Percentiles rank a stretch among this genome's conserved stretches.
These are phyloP conservation scores for Beauveria medogensis DNA, from an alignment of 2,329 filamentous ascomycete genomes.

Conservation along the genomic window DNA sequence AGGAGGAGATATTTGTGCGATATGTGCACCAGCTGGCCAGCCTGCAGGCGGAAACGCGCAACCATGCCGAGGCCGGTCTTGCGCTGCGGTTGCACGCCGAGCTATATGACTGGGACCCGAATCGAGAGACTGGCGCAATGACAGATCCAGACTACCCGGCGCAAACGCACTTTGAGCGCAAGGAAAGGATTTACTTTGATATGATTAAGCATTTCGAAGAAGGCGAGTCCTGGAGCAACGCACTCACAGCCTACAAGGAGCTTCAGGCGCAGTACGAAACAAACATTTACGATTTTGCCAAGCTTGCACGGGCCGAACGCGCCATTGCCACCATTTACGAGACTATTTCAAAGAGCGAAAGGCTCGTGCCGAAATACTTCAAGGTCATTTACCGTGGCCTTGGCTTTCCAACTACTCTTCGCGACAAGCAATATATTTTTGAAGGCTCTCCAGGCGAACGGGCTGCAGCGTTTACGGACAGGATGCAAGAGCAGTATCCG, in stretches of 20 bases:
- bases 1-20: conserved; percentile 91
- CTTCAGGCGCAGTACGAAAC: conserved; percentile 85
- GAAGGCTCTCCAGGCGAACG: conserved; percentile 73
- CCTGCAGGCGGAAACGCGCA: conserved; percentile 66
- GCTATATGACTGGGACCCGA: conserved; percentile 83
- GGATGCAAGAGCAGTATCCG: conserved; percentile 86
- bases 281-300: conserved; percentile 83
- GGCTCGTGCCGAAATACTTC: conserved; percentile 77
- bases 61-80: conserved; percentile 80
- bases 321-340: conserved; percentile 93
- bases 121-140: conserved; percentile 55
- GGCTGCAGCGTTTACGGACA: conserved; percentile 75
- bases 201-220: conserved; percentile 95
- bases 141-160: conserved; percentile 69
- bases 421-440: conserved; percentile 89
- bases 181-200: conserved; percentile 84
- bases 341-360: conserved; percentile 73
- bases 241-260: conserved; percentile 80
- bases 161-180: conserved; percentile 84
- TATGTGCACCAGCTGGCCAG: conserved; percentile 88
- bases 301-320: conserved; percentile 79
- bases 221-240: conserved; percentile 87
- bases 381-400: conserved; percentile 83
- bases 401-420: conserved; percentile 71
- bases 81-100: conserved; percentile 87